phyloP scores from a whole-genome alignment of 345 rosid species.

The Pistacia atlantica region DNA sequence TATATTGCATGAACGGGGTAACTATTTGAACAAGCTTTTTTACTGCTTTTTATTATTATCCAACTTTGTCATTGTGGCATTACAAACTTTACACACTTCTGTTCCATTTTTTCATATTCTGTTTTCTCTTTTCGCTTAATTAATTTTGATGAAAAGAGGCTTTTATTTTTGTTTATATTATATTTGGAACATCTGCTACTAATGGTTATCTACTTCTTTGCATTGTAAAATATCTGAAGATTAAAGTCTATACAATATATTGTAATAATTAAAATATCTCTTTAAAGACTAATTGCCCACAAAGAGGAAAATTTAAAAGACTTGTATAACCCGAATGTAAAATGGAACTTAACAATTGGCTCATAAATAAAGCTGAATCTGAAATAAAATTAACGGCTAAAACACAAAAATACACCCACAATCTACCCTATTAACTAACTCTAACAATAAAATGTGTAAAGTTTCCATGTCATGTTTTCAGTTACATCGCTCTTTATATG shows the following conservation, averaged over 20 bases:
- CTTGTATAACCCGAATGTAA: not conserved
- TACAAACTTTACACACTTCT: conserved; percentile 2
- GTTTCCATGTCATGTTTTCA: not conserved
- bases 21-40: conserved; percentile 21
- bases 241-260: not conserved
- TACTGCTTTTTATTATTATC: not conserved
- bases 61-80: conserved; percentile 5
- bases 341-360: not conserved
- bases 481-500: not conserved
- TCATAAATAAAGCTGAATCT: not conserved
- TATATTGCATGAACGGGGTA: conserved; percentile 95
- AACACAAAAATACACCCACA: not conserved
- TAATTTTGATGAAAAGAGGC: not conserved
- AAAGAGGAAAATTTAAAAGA: not conserved
- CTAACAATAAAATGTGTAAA: not conserved
- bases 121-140: not conserved
- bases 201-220: not conserved
- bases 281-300: not conserved
- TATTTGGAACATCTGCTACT: not conserved
- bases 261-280: not conserved
- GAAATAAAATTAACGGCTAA: not conserved
- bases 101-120: not conserved
- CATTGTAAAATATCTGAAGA: not conserved
- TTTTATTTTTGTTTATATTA: not conserved
- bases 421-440: not conserved